Percentiles rank a stretch among this genome's conserved stretches.
phyloP scores from a whole-genome alignment of 306 rosid species.

The Fagus crenata region DNA sequence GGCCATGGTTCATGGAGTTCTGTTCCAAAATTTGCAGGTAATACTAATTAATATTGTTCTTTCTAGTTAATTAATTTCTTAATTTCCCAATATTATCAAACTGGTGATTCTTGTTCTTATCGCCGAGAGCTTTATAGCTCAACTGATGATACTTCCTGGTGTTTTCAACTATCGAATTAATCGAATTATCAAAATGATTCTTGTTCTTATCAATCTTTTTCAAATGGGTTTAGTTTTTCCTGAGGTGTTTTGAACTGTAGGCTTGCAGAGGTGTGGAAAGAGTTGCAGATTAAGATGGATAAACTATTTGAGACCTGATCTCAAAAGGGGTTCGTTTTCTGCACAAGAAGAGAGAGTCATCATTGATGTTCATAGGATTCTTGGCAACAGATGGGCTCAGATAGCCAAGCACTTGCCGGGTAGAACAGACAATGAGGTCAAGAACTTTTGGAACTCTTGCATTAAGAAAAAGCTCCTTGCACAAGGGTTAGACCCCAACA shows the following conservation, averaged over 20 bases:
- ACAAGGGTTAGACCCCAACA: conserved; percentile 84
- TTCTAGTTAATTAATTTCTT: too few species aligned
- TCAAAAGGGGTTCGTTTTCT: conserved; percentile 77
- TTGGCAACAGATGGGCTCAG: conserved; percentile 93
- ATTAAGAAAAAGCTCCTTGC: conserved; percentile 80
- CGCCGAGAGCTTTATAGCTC: too few species aligned
- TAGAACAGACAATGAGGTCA: conserved; percentile 89
- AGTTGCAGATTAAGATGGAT: conserved; percentile 90
- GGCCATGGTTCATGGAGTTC: conserved; percentile 85
- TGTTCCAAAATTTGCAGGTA: conserved; percentile 72
- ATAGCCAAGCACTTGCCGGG: conserved; percentile 96
- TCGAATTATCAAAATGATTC: too few species aligned
- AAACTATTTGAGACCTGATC: conserved; percentile 80
- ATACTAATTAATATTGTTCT: conserved; percentile 1
- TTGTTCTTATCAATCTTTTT: background rate
- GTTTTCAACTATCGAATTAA: too few species aligned
- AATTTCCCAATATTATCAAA: too few species aligned
- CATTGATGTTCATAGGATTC: conserved; percentile 76
- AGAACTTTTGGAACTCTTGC: conserved; percentile 92
- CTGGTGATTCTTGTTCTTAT: background rate
- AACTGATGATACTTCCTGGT: too few species aligned
- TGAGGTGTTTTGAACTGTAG: conserved; percentile 29
- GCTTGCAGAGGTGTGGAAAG: conserved; percentile 84
- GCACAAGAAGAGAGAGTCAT: conserved; percentile 70
- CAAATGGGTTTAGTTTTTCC: background rate